These are phyloP conservation scores for Populus hybrid DNA, from an alignment of 441 rosid species.

Conservation along the genomic window DNA sequence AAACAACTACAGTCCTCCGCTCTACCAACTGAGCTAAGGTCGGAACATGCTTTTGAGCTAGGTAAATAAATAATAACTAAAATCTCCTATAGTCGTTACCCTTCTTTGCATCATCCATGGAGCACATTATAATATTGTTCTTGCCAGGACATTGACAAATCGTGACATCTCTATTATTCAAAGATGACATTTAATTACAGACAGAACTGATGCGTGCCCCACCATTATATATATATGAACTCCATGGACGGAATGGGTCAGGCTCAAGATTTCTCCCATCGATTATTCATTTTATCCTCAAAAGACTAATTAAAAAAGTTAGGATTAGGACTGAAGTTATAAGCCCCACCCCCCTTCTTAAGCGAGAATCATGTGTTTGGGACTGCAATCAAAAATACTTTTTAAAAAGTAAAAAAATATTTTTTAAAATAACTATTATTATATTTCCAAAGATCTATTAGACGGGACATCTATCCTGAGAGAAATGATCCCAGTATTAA, in stretches of 20 bases:
- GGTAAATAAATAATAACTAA: too few species aligned
- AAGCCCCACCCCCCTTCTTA: not conserved
- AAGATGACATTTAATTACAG: not conserved
- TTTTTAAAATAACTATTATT: too few species aligned
- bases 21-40: conserved; percentile 82
- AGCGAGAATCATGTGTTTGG: not conserved
- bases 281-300: not conserved
- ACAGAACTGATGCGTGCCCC: not conserved
- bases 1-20: conserved; percentile 55
- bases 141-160: not conserved
- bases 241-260: not conserved
- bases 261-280: not conserved
- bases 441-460: too few species aligned
- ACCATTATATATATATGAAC: not conserved
- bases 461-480: not conserved
- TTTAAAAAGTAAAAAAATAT: too few species aligned
- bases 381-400: too few species aligned
- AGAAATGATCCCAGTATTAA: not conserved
- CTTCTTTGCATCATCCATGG: not conserved
- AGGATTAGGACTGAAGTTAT: not conserved
- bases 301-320: not conserved
- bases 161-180: not conserved
- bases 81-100: too few species aligned
- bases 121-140: not conserved
- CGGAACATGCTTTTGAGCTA: not conserved